Base-by-base conservation (phyloP, 257 asterid genomes). In the Voacanga thouarsii region DNA sequence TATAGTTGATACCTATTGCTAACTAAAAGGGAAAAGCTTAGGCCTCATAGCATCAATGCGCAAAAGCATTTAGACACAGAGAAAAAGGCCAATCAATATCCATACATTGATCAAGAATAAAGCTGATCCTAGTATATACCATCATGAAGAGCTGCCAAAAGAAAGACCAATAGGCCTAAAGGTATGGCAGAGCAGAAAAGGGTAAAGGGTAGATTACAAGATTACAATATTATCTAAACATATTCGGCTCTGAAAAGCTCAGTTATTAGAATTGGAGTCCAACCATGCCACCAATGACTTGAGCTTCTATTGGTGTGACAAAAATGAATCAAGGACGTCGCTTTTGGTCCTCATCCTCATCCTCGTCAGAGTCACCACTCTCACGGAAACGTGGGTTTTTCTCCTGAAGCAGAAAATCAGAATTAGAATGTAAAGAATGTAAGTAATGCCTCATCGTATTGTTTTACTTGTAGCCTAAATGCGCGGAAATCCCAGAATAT, bases 381-480 rank as follows among this genome's bases (percentile, higher is more conserved):
- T 95, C 99, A 16, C 98, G 90, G 71, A 95, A 95, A 63, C 99
- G 86, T 26, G 99, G 98, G 81, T 93, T 93, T 83, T 93, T 95
- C 87, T 93, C 98, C 97, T 94, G 95, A 53, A 75, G 72, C 33
- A 79, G 50, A 57, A 61, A 30, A 72, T 21, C 9, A 30, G 14
- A 43, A 67, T 33, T 37, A 56, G 72, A 66, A 60, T 21, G 50
- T 18, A 71, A 33, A 56, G 72, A 66, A 60, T 21, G 50, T 18
- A 71, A 33, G 21, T 33, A 18, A 9, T 12, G 33, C 9, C 30
- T 57, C 65, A 57, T 57, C 4, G 9, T n/a, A 23, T n/a, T 56
- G 63, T 11, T 56, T 21, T 56, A 3, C 59, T 53, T 15, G 23
- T 15, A 14, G 59, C 59, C 59, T 53, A 53, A 49, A 49, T 49